Evolutionary conservation across 2,329 filamentous ascomycete genomes (phyloP), one percentile per base, ranked within the genome.

Genomic region (Neonectria coccinea): DNA sequence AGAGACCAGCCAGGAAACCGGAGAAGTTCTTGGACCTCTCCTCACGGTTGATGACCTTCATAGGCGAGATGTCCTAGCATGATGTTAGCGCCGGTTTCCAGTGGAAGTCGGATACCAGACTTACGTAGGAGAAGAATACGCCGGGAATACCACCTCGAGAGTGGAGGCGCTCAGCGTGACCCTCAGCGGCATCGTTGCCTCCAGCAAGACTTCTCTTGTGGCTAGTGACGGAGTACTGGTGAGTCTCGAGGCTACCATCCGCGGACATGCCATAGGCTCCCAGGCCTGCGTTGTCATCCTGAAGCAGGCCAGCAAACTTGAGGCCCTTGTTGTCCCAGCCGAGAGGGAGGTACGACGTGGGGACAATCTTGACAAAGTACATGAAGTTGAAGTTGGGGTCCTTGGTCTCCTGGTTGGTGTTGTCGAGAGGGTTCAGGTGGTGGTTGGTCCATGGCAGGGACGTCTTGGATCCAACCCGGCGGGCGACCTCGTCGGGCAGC

Each of bases 351-450:
- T 98, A 99, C 1, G 94, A 95, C 2, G 96, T 99, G 3, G 92
- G 93, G 33, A 99, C 96, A 62, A 99, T 96, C 85, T 99, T 99
- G 80, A 99, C 86, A 80, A 99, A 99, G 84, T 99, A 99, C 93
- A 98, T 97, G 80, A 91, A 99, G 84, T 97, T 99, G 85, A 87
- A 97, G 69, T 92, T 92, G 71, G 93, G 88, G 75, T 97, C 94
- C 39, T 87, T 83, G 2, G 93, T 97, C 56, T 85, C 81, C 83
- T 98, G 94, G 68, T 86, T 83, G 4, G 91, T 92, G 57, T 87
- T 85, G 75, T 99, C 97, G 5, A 99, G 88, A 5, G 96, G 96
- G 80, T 98, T 97, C 71, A 93, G 81, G 79, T 98, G 94, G 80
- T 97, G 92, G 79, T 93, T 94, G 11, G 92, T 93, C 93, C 93